Evolutionary conservation across 768 basidiomycete species (phyloP), one percentile per base, ranked within the genome.

Genomic region (Boletellus ananiceps): DNA sequence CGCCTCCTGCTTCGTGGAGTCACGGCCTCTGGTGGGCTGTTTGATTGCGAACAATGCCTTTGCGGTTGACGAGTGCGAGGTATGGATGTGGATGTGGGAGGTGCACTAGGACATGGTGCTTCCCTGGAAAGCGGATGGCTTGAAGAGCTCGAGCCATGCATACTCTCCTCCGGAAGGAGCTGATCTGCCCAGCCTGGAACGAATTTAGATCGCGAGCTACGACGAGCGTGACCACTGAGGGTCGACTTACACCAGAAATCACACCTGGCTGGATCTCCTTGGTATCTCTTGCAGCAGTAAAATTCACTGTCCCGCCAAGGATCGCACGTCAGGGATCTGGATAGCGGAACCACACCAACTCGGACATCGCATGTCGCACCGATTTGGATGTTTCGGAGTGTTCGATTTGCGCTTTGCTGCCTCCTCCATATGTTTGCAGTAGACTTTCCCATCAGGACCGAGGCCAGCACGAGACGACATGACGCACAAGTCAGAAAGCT

Each of bases 241-340:
- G 15, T 1, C 34, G 39, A 48, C 64, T 41, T 59, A 77, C 77
- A 49, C 50, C 71, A 79, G 51, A 78, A 79, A 11, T 58, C 41
- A 44, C 66, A 67, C 47, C 19, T 63, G 18, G 16, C 48, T 13
- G 11, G 4, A 33, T 54, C 50, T 16, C 31, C 49, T 31, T 9
- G 27, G 9, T 33, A 19, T 52, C 65, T 66, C 12, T 62, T 47
- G 52, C 78, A 79, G 40, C 60, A 56, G 46, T 72, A 79, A 57
- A 73, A 79, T 29, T 56, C 71, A 54, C 67, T 67, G 48, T 55
- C 38, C 33, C 37, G 36, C 39, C 37, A 33, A 38, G 23, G 7
- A 35, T 38, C 8, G 44, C 40, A 47, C 40, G 49, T 54, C 29
- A 61, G 52, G 32, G 23, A 25, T 5, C 23, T 5, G 23, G 2